These are phyloP conservation scores for Acacia concinna DNA, from an alignment of 331 rosid genomes.

Conservation along the genomic window DNA sequence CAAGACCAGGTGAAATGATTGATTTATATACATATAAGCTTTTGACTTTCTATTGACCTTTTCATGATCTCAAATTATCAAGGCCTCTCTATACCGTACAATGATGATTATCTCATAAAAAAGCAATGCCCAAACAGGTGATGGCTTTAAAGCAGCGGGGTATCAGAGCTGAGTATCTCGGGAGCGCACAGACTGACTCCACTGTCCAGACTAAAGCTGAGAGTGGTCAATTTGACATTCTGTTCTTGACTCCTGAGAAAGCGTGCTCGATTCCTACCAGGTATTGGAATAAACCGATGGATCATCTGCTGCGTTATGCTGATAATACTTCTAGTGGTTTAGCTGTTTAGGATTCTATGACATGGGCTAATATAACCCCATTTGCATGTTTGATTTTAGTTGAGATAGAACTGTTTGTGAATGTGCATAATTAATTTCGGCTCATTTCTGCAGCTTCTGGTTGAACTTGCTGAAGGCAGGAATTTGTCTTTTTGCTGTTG, in stretches of 20 bases:
- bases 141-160: slow-evolving; percentile 90
- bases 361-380: not conserved
- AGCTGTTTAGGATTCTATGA: not conserved
- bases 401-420: slow-evolving; percentile 18
- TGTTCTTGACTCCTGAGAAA: slow-evolving; percentile 94
- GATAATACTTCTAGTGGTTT: not conserved
- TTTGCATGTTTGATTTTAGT: slow-evolving; percentile 20
- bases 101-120: slow-evolving; percentile 21
- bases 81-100: not conserved
- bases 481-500: slow-evolving; percentile 84
- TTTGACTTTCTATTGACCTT: slow-evolving; percentile 3
- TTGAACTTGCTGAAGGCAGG: slow-evolving; percentile 76
- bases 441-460: slow-evolving; percentile 75
- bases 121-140: slow-evolving; percentile 53
- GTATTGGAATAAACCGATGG: slow-evolving; percentile 36
- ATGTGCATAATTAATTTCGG: not conserved
- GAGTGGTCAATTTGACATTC: slow-evolving; percentile 70
- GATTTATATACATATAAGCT: not conserved
- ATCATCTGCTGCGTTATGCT: not conserved
- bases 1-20: slow-evolving; percentile 74
- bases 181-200: slow-evolving; percentile 77
- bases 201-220: slow-evolving; percentile 76
- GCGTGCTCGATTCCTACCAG: slow-evolving; percentile 73
- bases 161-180: slow-evolving; percentile 79
- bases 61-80: slow-evolving; percentile 19